Evolutionary conservation across 345 rosid genomes (phyloP), one percentile per base, ranked within the genome.

Genomic region (Brassica juncea): DNA sequence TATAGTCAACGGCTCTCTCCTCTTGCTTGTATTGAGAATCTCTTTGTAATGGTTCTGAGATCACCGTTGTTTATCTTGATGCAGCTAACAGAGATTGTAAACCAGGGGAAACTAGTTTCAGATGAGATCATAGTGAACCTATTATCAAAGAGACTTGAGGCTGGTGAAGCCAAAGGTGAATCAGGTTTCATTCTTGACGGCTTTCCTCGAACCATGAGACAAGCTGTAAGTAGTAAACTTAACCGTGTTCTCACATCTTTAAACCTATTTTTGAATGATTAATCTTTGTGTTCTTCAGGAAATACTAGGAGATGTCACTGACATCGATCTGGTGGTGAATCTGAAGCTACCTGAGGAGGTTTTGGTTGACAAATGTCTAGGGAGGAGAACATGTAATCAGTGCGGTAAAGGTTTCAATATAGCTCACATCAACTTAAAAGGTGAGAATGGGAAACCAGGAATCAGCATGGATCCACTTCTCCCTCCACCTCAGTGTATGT

Each of bases 101-200:
- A 95, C 74, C 94, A 88, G 69, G 96, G 97, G 19, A 84, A 91
- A 71, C 81, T 95, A 82, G 97, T 95, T 32, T 93, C 96, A 0
- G 98, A 95, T 83, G 97, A 91, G 84, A 87, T 88, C 65, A 88
- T 93, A 30, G 77, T 93, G 2, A 86, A 81, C 68, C 73, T 95
- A 28, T 80, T 95, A 82, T 88, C 97, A 1, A 93, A 93, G 82
- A 87, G 98, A 74, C 94, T 95, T 10, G 86, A 85, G 54, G 85
- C 92, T 61, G 97, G 97, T 68, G 92, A 91, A 80, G 86, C 89
- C 0, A 88, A 85, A 83, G 97, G 96, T n/a, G 97, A 93, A 88
- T 86, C 93, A 3, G 97, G 97, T 4, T 95, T 94, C 77, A 89
- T 95, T 71, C 96, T 93, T 25, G 99, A 93, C 78, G 98, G 99